Evolutionary conservation across 257 asterid species (phyloP).

Genomic region (Fraxinus excelsior): DNA sequence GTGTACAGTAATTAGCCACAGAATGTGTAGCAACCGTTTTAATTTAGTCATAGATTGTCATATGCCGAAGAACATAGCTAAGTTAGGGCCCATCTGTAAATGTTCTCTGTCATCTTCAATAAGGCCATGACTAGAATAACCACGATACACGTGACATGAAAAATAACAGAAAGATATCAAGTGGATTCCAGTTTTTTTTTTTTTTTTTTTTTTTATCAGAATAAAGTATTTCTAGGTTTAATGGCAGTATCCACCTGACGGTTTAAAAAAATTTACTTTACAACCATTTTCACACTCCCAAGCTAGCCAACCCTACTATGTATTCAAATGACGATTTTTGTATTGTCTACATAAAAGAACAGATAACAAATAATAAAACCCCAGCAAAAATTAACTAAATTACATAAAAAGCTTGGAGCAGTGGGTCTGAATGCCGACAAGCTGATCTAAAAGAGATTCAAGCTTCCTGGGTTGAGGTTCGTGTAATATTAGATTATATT

Average conservation of each 20-base stretch:
- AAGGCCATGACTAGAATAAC: conserved; percentile 1
- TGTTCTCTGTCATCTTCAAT: background rate
- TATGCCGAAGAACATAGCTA: conserved; percentile 20
- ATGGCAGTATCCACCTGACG: background rate
- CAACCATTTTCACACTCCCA: background rate
- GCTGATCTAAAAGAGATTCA: background rate
- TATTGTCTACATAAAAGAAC: background rate
- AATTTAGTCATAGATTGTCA: conserved; percentile 8
- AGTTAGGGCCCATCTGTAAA: background rate
- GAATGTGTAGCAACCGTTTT: conserved; percentile 11
- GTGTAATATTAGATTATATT: background rate
- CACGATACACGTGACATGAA: background rate
- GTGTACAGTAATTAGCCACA: conserved; percentile 4
- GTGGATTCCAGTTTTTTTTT: background rate
- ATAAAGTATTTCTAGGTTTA: background rate
- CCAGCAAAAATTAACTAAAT: background rate
- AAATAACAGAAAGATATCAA: background rate
- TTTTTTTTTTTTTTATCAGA: too few species aligned
- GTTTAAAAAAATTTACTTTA: background rate
- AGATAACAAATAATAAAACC: background rate
- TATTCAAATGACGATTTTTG: background rate
- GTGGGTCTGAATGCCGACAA: background rate
- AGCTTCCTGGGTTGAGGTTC: background rate
- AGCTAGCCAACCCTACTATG: background rate
- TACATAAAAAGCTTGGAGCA: background rate